Evolutionary conservation across 2,329 filamentous ascomycete genomes (phyloP), one percentile per base, ranked within the genome.

Genomic region (Scedosporium aurantiacum): DNA sequence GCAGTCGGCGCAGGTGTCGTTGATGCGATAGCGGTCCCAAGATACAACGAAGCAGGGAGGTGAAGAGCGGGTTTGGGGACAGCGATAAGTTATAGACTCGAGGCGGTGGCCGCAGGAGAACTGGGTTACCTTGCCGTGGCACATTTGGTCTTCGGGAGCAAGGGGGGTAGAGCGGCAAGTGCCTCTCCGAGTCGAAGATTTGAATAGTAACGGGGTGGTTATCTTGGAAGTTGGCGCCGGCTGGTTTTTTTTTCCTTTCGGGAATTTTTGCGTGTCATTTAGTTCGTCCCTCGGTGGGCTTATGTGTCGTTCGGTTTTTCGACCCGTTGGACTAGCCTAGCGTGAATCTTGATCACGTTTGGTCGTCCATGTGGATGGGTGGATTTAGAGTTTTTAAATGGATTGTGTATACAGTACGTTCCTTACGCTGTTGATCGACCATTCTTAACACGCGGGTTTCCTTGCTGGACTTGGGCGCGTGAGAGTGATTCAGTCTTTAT

Each of bases 1-100:
- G 63, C 74, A 77, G 5, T 63, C 58, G 6, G 72, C 70, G 65
- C 74, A 76, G n/a, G 70, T 73, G 64, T 74, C 73, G 50, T 70
- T 62, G 52, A 76, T 59, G 61, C 68, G 68, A 12, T 61, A 63
- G 25, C 61, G 62, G 37, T 64, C 58, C 58, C 58, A 60, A 21
- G 58, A 40, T 21, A 60, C 23, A 28, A 63, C 5, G 60, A 62
- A 18, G 50, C 40, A 6, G 47, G 58, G 0, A 52, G 43, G 21
- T 58, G 18, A 28, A 60, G 66, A n/a, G 61, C 63, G 58, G 7
- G 43, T n/a, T 3, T 32, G 50, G n/a, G 54, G 40, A 56, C 65
- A 67, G 47, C 59, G 64, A 40, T 60, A 25, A 5, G 25, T 60
- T 52, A 66, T 64, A 57, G 65, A 61, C 23, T 60, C 61, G 12